Conservation (phyloP, 2,329 filamentous ascomycete species). For the Exserohilum rostratum region DNA sequence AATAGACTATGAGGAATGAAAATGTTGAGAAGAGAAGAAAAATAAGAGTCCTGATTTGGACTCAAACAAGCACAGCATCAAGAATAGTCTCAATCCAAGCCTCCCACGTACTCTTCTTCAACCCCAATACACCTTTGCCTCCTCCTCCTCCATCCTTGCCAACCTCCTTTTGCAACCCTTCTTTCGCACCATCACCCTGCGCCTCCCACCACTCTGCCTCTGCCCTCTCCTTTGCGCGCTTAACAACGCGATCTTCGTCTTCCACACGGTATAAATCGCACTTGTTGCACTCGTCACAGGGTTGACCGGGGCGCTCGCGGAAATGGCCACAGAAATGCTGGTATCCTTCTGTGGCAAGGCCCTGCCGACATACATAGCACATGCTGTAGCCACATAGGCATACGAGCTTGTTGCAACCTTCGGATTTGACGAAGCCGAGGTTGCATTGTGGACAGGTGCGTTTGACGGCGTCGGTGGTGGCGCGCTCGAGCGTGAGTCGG, state of each 20-base stretch:
- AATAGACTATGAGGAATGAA: not conserved
- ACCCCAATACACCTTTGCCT: slow-evolving; percentile 12
- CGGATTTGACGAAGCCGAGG: slow-evolving; percentile 88
- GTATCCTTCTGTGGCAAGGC: slow-evolving; percentile 74
- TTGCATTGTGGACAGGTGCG: slow-evolving; percentile 91
- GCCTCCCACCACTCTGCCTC: slow-evolving; percentile 55
- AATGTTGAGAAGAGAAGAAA: not conserved
- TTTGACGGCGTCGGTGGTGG: slow-evolving; percentile 92
- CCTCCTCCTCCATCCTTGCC: slow-evolving; percentile 14
- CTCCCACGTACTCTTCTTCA: slow-evolving; percentile 25
- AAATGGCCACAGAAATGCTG: slow-evolving; percentile 97
- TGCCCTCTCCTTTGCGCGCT: slow-evolving; percentile 50
- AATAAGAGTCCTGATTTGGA: not conserved
- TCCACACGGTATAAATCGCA: slow-evolving; percentile 58
- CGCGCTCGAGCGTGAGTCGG: slow-evolving; percentile 87
- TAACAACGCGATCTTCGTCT: slow-evolving; percentile 53
- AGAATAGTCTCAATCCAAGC: slow-evolving; percentile 26
- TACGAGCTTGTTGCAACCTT: slow-evolving; percentile 95
- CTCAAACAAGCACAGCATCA: slow-evolving; percentile 26
- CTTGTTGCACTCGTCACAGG: slow-evolving; percentile 76
- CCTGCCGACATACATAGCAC: slow-evolving; percentile 89
- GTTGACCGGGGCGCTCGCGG: slow-evolving; percentile 75
- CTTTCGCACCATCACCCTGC: slow-evolving; percentile 38
- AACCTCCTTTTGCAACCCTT: slow-evolving; percentile 30
- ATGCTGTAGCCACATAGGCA: slow-evolving; percentile 96